phyloP scores from a whole-genome alignment of 2,329 filamentous ascomycete species.

The Colletotrichum chrysophilum region DNA sequence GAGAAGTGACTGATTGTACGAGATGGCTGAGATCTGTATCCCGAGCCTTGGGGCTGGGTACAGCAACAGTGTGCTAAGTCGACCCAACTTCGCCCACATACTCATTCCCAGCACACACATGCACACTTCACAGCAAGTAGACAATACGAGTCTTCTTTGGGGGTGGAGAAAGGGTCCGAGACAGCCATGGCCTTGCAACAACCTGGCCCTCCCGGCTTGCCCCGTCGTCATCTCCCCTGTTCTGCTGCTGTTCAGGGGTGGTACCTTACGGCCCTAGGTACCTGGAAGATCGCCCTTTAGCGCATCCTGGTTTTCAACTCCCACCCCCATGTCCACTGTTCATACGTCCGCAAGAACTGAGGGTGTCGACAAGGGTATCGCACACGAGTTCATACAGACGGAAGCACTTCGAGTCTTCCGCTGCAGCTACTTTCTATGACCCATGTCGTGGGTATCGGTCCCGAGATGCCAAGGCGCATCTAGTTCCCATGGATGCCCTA shows the following conservation, averaged over 20 bases:
- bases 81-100: neutral
- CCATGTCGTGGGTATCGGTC: slow-evolving; percentile 19
- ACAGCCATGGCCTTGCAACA: slow-evolving; percentile 17
- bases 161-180: slow-evolving; percentile 21
- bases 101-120: neutral
- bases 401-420: slow-evolving; percentile 14
- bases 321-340: slow-evolving; percentile 4
- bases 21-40: slow-evolving; percentile 1
- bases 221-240: slow-evolving; percentile 12
- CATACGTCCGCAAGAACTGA: slow-evolving; percentile 17
- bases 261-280: slow-evolving; percentile 19
- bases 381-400: slow-evolving; percentile 9
- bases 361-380: slow-evolving; percentile 11
- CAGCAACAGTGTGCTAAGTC: neutral
- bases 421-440: slow-evolving; percentile 10
- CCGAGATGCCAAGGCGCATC: slow-evolving; percentile 14
- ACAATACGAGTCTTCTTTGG: slow-evolving; percentile 5
- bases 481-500: neutral
- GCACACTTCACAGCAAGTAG: neutral
- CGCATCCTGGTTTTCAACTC: slow-evolving; percentile 1
- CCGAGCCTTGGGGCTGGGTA: neutral
- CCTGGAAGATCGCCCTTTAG: slow-evolving; percentile 9
- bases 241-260: neutral
- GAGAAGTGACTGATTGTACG: neutral
- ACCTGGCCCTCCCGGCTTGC: slow-evolving; percentile 9